These are phyloP conservation scores for Pleurotus djamor DNA, from an alignment of 768 basidiomycete genomes.

Conservation along the genomic window DNA sequence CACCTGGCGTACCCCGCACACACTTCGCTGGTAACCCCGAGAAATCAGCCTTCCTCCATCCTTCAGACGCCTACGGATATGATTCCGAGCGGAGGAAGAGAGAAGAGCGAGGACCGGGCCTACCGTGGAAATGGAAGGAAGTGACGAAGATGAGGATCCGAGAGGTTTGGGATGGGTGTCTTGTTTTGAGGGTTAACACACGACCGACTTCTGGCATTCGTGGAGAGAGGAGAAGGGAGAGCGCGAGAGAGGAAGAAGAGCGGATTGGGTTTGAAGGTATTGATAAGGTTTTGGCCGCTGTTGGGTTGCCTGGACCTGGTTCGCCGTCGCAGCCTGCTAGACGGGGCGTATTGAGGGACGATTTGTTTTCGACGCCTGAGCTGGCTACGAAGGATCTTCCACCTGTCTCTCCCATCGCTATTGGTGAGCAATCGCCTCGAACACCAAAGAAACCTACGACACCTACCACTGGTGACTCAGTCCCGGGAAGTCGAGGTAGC, in stretches of 20 bases:
- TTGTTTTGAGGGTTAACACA: constrained; percentile 28
- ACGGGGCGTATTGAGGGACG: constrained; percentile 57
- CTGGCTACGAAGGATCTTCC: background rate
- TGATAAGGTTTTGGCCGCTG: constrained; percentile 57
- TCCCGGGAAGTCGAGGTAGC: background rate
- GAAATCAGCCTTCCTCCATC: background rate
- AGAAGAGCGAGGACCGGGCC: constrained; percentile 31
- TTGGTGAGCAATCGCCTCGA: constrained; percentile 37
- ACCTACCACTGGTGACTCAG: no score
- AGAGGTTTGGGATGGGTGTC: constrained; percentile 82
- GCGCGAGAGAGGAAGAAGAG: constrained; percentile 1
- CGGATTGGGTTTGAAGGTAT: constrained; percentile 45
- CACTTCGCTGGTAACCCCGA: background rate
- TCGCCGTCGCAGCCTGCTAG: constrained; percentile 48
- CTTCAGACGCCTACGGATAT: constrained; percentile 6
- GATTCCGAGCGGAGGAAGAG: constrained; percentile 15
- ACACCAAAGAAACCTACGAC: background rate
- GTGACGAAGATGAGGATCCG: constrained; percentile 68
- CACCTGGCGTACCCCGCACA: constrained; percentile 1
- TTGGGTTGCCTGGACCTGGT: constrained; percentile 48
- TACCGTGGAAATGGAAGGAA: constrained; percentile 82
- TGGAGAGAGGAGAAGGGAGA: constrained; percentile 25
- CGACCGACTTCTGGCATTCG: constrained; percentile 32
- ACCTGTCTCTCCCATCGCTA: constrained; percentile 25
- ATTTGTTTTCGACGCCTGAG: constrained; percentile 62